Evolutionary conservation across 768 basidiomycete species (phyloP).

Genomic region (Rubroboletus pulcherrimus): DNA sequence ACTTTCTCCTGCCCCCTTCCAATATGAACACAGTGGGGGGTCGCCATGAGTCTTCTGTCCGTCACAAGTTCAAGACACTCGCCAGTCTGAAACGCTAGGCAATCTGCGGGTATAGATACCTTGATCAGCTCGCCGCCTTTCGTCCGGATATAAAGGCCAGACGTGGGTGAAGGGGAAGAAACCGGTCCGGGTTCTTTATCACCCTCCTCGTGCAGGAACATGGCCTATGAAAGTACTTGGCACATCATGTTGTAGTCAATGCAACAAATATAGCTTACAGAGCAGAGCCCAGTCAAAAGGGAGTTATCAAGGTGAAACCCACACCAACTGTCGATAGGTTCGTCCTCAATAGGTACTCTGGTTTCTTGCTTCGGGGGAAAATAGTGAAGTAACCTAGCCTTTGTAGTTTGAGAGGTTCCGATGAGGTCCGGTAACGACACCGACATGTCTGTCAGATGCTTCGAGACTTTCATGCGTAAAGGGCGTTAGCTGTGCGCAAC

Average conservation of each 20-base stretch:
- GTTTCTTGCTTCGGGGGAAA: conserved; percentile 63
- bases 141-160: conserved; percentile 90
- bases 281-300: conserved; percentile 87
- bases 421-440: conserved; percentile 73
- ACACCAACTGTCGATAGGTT: conserved; percentile 84
- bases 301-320: conserved; percentile 95
- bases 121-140: conserved; percentile 75
- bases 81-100: conserved; percentile 94
- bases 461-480: conserved; percentile 44
- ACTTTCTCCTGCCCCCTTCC: conserved; percentile 52
- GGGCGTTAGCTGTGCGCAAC: background rate
- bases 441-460: conserved; percentile 58
- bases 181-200: conserved; percentile 45
- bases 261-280: conserved; percentile 42
- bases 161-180: conserved; percentile 64
- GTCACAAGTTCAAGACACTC: conserved; percentile 93
- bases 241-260: conserved; percentile 1
- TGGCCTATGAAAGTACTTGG: conserved; percentile 48
- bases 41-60: conserved; percentile 74
- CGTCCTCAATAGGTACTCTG: conserved; percentile 44
- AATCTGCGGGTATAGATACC: conserved; percentile 80
- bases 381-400: conserved; percentile 95
- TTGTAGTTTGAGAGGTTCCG: conserved; percentile 72
- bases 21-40: conserved; percentile 90
- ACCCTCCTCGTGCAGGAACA: conserved; percentile 64